Evolutionary conservation across 495 filamentous ascomycete genomes (phyloP).

Genomic region (Penicillium silybi): DNA sequence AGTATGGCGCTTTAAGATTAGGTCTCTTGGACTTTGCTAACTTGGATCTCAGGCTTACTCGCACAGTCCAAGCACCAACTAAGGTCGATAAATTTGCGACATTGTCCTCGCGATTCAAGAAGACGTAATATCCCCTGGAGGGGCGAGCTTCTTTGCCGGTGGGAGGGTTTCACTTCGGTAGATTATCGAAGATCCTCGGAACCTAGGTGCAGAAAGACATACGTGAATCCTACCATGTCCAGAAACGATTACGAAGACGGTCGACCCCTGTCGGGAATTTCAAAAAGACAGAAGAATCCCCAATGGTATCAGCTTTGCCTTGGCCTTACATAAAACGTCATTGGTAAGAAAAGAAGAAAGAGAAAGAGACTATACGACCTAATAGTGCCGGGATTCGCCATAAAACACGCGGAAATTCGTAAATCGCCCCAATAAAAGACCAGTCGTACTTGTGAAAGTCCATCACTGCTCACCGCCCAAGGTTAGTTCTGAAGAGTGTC

Average conservation of each 20-base stretch:
- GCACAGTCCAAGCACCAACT: constrained; percentile 55
- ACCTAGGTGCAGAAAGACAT: constrained; percentile 3
- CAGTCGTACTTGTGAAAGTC: constrained; percentile 1
- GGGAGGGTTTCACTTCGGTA: not conserved
- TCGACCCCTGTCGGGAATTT: not conserved
- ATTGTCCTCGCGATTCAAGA: constrained; percentile 68
- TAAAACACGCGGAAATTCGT: constrained; percentile 10
- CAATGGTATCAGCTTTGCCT: constrained; percentile 7
- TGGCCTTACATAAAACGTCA: constrained; percentile 2
- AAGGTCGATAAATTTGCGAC: constrained; percentile 62
- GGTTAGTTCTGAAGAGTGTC: constrained; percentile 3
- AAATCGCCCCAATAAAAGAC: constrained; percentile 17
- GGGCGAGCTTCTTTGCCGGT: not conserved
- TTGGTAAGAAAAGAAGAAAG: constrained; percentile 1
- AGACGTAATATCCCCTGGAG: constrained; percentile 28
- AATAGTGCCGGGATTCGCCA: constrained; percentile 19
- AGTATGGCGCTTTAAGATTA: constrained; percentile 49
- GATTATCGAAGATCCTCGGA: not conserved
- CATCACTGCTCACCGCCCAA: constrained; percentile 6
- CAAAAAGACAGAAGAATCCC: not conserved
- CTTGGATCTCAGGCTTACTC: constrained; percentile 55
- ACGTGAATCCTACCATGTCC: constrained; percentile 3
- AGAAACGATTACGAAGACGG: constrained; percentile 3
- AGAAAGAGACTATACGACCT: not conserved
- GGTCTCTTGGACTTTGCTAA: constrained; percentile 33